Conservation (phyloP, 441 rosid genomes). For the Lepidium campestre region DNA sequence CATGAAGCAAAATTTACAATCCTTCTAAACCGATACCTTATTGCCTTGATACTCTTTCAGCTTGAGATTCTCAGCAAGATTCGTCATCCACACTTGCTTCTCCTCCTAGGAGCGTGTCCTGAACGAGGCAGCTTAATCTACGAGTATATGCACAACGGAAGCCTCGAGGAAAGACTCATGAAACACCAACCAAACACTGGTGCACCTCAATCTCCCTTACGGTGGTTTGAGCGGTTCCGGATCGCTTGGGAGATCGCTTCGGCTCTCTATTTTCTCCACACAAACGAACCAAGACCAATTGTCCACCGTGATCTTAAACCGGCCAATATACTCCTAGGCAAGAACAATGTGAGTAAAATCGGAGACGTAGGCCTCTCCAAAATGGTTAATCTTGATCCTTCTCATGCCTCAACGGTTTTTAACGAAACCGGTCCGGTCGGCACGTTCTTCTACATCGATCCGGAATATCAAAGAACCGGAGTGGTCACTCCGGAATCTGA, state of each 20-base stretch:
- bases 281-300: slow-evolving; percentile 64
- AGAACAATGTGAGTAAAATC: slow-evolving; percentile 73
- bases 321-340: slow-evolving; percentile 81
- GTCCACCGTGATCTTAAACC: slow-evolving; percentile 94
- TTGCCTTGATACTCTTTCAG: slow-evolving; percentile 35
- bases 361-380: slow-evolving; percentile 91
- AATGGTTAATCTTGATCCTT: slow-evolving; percentile 45
- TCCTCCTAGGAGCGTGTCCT: slow-evolving; percentile 91
- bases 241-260: slow-evolving; percentile 95
- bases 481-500: slow-evolving; percentile 73
- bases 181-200: slow-evolving; percentile 41
- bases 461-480: slow-evolving; percentile 88
- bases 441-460: slow-evolving; percentile 81
- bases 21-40: background rate
- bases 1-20: background rate
- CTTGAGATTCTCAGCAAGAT: slow-evolving; percentile 80
- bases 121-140: slow-evolving; percentile 76
- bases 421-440: slow-evolving; percentile 78
- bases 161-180: slow-evolving; percentile 69
- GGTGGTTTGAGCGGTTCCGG: slow-evolving; percentile 72
- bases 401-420: slow-evolving; percentile 32
- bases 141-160: slow-evolving; percentile 91
- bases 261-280: slow-evolving; percentile 77
- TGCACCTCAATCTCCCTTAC: slow-evolving; percentile 62
- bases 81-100: slow-evolving; percentile 87